Evolutionary conservation across 2,329 filamentous ascomycete genomes (phyloP).

Genomic region (Neopestalotiopsis sp.): DNA sequence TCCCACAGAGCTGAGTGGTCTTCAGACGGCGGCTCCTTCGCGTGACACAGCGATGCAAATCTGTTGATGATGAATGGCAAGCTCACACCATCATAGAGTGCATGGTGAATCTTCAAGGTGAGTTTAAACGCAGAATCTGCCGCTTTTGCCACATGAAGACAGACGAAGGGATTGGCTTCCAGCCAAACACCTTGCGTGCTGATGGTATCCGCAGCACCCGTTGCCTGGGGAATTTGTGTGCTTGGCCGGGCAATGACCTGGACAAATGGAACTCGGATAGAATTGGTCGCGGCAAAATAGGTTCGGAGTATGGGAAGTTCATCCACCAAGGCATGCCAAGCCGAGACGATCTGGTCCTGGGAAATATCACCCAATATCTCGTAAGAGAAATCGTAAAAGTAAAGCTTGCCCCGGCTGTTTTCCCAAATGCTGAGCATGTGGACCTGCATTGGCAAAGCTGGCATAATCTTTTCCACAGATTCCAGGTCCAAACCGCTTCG

Average conservation of each 20-base stretch:
- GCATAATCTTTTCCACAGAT: constrained; percentile 63
- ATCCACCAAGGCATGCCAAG: constrained; percentile 66
- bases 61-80: constrained; percentile 65
- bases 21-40: background rate
- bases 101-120: constrained; percentile 76
- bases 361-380: constrained; percentile 46
- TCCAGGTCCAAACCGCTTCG: constrained; percentile 44
- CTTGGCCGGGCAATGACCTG: constrained; percentile 58
- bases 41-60: constrained; percentile 34
- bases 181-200: constrained; percentile 30
- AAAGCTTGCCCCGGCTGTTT: constrained; percentile 67
- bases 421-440: constrained; percentile 84
- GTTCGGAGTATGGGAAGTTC: constrained; percentile 73
- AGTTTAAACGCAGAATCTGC: constrained; percentile 36
- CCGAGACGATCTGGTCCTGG: constrained; percentile 48
- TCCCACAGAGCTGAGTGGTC: constrained; percentile 29
- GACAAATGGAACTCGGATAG: constrained; percentile 56
- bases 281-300: constrained; percentile 59
- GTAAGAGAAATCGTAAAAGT: constrained; percentile 77
- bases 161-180: constrained; percentile 29
- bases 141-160: constrained; percentile 25
- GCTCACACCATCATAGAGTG: constrained; percentile 86
- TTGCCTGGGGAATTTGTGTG: background rate
- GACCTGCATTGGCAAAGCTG: constrained; percentile 76
- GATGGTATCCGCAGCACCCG: constrained; percentile 10